These are phyloP conservation scores for Metroxylon sagu DNA, from an alignment of 176 grass and related monocot species.

Conservation along the genomic window DNA sequence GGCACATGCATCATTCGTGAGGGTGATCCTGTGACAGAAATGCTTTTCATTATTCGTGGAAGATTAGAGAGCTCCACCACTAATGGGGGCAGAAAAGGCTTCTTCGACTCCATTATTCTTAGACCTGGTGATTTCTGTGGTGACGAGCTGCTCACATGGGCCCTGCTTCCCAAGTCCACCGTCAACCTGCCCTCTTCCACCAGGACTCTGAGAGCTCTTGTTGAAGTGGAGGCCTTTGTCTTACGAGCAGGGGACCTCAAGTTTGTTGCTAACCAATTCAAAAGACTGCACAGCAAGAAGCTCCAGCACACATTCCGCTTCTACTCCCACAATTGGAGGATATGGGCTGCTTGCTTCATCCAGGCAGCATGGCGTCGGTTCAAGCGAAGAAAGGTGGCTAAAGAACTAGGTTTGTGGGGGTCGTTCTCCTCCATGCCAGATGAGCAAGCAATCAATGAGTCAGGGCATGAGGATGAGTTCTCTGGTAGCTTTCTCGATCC, in stretches of 20 bases:
- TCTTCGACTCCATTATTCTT: slow-evolving; percentile 36
- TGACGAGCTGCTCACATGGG: slow-evolving; percentile 38
- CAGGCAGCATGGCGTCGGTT: slow-evolving; percentile 26
- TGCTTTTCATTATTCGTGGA: slow-evolving; percentile 36
- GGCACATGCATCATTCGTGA: slow-evolving; percentile 28
- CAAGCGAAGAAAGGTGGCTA: slow-evolving; percentile 13
- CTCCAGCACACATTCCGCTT: slow-evolving; percentile 35
- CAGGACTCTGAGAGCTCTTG: slow-evolving; percentile 25
- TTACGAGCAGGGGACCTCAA: slow-evolving; percentile 37
- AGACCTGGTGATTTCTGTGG: slow-evolving; percentile 45
- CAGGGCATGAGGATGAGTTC: background rate
- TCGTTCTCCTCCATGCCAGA: slow-evolving; percentile 31
- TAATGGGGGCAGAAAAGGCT: slow-evolving; percentile 18
- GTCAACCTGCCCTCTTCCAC: slow-evolving; percentile 26
- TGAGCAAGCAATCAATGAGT: background rate
- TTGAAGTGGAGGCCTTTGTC: slow-evolving; percentile 32
- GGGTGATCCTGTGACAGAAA: slow-evolving; percentile 33
- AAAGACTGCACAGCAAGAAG: slow-evolving; percentile 35
- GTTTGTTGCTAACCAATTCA: slow-evolving; percentile 32
- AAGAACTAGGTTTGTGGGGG: slow-evolving; percentile 15
- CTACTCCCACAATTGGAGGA: slow-evolving; percentile 38
- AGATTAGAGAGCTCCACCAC: slow-evolving; percentile 30
- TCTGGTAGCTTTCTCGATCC: background rate
- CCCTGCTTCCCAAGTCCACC: slow-evolving; percentile 17
- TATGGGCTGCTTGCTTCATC: slow-evolving; percentile 36